Evolutionary conservation across 179 eudicot species (phyloP).

Genomic region (Patellifolia procumbens): DNA sequence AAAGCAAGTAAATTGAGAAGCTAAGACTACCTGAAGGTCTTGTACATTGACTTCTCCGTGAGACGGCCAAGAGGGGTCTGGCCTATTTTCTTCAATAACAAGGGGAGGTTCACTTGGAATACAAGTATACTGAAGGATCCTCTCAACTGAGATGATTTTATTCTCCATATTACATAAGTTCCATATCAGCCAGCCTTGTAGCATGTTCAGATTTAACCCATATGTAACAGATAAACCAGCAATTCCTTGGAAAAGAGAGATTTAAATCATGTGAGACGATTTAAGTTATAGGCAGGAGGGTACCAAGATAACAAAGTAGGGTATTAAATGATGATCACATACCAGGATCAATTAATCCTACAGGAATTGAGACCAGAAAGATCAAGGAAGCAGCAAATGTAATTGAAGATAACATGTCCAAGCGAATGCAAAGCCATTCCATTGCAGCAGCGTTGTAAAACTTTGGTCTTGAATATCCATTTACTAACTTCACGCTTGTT

Average conservation of each 20-base stretch:
- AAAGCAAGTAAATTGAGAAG: no score
- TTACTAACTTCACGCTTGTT: background rate
- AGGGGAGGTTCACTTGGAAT: conserved; percentile 1
- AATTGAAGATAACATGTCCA: conserved; percentile 18
- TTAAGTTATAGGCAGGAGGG: background rate
- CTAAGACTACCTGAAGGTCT: conserved; percentile 50
- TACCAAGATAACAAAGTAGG: background rate
- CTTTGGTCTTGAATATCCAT: conserved; percentile 16
- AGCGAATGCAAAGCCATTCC: conserved; percentile 20
- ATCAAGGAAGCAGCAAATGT: conserved; percentile 2
- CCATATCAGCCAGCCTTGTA: conserved; percentile 4
- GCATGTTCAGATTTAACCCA: conserved; percentile 1
- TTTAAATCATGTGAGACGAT: background rate
- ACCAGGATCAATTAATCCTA: conserved; percentile 14
- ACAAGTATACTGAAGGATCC: conserved; percentile 16
- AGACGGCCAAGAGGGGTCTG: conserved; percentile 43
- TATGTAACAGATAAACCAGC: conserved; percentile 19
- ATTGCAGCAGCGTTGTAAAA: conserved; percentile 17
- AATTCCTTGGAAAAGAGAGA: background rate
- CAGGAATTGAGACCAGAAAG: conserved; percentile 9
- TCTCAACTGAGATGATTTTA: conserved; percentile 16
- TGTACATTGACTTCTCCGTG: conserved; percentile 45
- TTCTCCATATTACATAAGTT: conserved; percentile 1
- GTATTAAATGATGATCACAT: background rate
- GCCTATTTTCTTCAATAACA: background rate